A percentile compares a stretch with the other conserved stretches of the same genome.
Evolutionary conservation across 371 early-diverging fungal genomes (phyloP).

Genomic region (Paraphysoderma sedebokerense): DNA sequence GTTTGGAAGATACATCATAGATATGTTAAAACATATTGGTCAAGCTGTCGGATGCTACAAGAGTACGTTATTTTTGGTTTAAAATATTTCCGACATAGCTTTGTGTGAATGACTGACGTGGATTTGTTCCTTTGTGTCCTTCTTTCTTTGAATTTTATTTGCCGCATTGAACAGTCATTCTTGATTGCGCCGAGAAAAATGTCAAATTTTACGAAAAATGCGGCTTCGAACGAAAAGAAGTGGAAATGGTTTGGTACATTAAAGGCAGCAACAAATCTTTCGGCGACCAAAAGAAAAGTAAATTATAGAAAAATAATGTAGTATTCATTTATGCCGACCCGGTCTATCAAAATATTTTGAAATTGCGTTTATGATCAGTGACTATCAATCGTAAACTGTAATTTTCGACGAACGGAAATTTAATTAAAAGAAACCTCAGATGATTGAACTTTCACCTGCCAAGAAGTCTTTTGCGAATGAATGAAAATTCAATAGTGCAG

Average conservation of each 20-base stretch:
- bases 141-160: neutral
- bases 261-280: constrained; percentile 2
- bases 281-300: too few species aligned
- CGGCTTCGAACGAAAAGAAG: constrained; percentile 63
- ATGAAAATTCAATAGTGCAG: too few species aligned
- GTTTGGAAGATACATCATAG: constrained; percentile 40
- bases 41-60: constrained; percentile 33
- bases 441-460: too few species aligned
- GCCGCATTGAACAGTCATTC: constrained; percentile 23
- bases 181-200: constrained; percentile 76
- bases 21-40: constrained; percentile 32
- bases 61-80: constrained; percentile 9
- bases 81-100: neutral
- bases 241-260: constrained; percentile 61
- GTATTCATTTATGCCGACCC: too few species aligned
- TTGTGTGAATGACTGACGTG: neutral
- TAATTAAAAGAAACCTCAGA: too few species aligned
- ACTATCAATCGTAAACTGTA: too few species aligned
- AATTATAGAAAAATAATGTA: too few species aligned
- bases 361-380: too few species aligned
- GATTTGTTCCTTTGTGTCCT: neutral
- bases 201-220: constrained; percentile 87
- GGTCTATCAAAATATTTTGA: too few species aligned
- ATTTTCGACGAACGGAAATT: too few species aligned
- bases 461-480: too few species aligned